Conservation (phyloP, 257 asterid species). For the Nemophila menziesii region DNA sequence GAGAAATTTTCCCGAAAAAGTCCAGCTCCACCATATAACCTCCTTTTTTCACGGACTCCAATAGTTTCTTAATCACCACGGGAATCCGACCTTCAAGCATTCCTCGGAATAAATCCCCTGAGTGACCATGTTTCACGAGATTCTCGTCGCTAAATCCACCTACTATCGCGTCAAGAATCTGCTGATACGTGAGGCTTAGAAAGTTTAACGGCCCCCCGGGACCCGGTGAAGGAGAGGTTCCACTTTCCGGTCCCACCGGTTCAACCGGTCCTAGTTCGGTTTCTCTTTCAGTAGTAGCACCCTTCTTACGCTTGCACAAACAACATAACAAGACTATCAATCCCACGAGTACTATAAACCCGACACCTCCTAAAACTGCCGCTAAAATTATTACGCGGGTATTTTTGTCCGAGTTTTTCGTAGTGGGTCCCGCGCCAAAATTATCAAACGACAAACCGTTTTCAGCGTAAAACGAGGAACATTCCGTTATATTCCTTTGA, state of each 20-base stretch:
- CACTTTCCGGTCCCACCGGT: too few relatives aligned
- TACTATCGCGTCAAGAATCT: slow-evolving; percentile 71
- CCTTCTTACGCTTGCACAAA: slow-evolving; percentile 50
- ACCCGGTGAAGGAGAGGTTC: slow-evolving; percentile 38
- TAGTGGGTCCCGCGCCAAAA: slow-evolving; percentile 56
- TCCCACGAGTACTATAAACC: slow-evolving; percentile 34
- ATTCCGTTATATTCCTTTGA: slow-evolving; percentile 56
- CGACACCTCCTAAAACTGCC: slow-evolving; percentile 62
- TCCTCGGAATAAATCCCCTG: slow-evolving; percentile 76
- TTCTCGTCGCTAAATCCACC: slow-evolving; percentile 44
- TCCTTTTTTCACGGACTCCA: slow-evolving; percentile 46
- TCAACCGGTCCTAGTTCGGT: slow-evolving; percentile 56
- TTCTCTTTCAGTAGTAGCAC: slow-evolving; percentile 42
- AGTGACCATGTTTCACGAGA: slow-evolving; percentile 67
- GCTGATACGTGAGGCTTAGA: slow-evolving; percentile 56
- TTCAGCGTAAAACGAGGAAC: slow-evolving; percentile 53
- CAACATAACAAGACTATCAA: slow-evolving; percentile 23
- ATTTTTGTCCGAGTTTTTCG: slow-evolving; percentile 30
- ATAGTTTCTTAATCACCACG: slow-evolving; percentile 55
- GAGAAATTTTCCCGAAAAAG: slow-evolving; percentile 57
- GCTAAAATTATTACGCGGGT: slow-evolving; percentile 49
- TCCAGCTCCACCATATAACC: slow-evolving; percentile 50
- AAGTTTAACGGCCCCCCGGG: slow-evolving; percentile 40
- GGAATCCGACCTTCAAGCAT: slow-evolving; percentile 62
- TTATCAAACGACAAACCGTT: slow-evolving; percentile 67